Conservation (phyloP, 1,284 basidiomycete genomes). For the Paramarasmius palmivorus region DNA sequence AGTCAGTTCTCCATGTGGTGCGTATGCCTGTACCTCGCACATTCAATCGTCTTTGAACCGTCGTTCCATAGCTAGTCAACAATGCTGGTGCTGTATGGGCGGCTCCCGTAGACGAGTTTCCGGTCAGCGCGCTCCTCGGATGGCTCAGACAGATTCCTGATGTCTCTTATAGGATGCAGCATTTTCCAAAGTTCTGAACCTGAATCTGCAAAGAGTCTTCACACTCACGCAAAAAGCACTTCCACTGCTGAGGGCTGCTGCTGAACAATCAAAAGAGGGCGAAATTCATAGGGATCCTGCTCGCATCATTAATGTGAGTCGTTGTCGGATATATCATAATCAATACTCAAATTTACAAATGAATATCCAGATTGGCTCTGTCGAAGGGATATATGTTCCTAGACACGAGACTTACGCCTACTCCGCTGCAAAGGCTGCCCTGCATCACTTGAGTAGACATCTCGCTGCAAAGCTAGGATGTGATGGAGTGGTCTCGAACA, state of each 20-base stretch:
- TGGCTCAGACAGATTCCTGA: neutral
- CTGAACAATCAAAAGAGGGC: conserved; percentile 40
- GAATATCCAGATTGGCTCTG: conserved; percentile 57
- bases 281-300: conserved; percentile 47
- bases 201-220: conserved; percentile 73
- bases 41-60: neutral
- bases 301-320: conserved; percentile 62
- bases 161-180: conserved; percentile 44
- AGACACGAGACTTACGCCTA: conserved; percentile 70
- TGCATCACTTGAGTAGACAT: conserved; percentile 64
- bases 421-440: conserved; percentile 62
- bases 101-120: conserved; percentile 54
- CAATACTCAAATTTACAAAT: neutral
- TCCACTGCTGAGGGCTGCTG: conserved; percentile 58
- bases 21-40: neutral
- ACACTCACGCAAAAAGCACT: conserved; percentile 68
- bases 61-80: conserved; percentile 50
- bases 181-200: conserved; percentile 60
- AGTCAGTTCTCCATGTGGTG: conserved; percentile 54
- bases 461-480: conserved; percentile 60
- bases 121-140: conserved; percentile 32
- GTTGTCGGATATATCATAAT: neutral
- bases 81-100: conserved; percentile 73
- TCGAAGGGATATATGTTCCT: conserved; percentile 58
- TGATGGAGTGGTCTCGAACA: conserved; percentile 67